These are phyloP conservation scores for Fusarium succisae DNA, from an alignment of 2,329 filamentous ascomycete genomes.

Conservation along the genomic window DNA sequence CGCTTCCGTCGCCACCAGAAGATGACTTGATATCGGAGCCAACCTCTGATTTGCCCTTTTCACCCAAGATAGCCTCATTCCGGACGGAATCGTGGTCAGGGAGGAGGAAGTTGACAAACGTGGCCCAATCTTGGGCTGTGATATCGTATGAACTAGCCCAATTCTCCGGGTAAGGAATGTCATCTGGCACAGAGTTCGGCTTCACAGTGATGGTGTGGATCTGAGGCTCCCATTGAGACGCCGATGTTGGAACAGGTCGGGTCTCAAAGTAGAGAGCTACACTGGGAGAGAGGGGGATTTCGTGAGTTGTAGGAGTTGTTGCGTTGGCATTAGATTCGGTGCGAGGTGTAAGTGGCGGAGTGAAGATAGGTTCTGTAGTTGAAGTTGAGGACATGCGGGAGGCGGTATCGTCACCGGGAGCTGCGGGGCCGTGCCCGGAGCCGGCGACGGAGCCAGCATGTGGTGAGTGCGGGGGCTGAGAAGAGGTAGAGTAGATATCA, in stretches of 20 bases:
- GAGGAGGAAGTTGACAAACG: constrained; percentile 66
- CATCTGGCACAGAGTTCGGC: constrained; percentile 50
- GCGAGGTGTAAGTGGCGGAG: constrained; percentile 60
- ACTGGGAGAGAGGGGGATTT: constrained; percentile 34
- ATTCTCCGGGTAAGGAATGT: constrained; percentile 55
- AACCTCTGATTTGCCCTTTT: constrained; percentile 58
- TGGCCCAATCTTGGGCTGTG: constrained; percentile 64
- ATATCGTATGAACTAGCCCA: constrained; percentile 56
- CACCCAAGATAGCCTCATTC: constrained; percentile 59
- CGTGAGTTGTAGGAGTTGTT: constrained; percentile 14
- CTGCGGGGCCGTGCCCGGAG: constrained; percentile 38
- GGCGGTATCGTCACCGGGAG: constrained; percentile 50
- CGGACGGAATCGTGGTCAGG: constrained; percentile 56
- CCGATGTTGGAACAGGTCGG: constrained; percentile 48
- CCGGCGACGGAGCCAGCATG: constrained; percentile 35
- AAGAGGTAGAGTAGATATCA: constrained; percentile 61
- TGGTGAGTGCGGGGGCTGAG: constrained; percentile 37
- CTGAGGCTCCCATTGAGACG: constrained; percentile 39
- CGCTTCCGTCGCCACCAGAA: constrained; percentile 4
- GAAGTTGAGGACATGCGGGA: constrained; percentile 52
- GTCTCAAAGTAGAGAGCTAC: constrained; percentile 56
- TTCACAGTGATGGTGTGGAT: constrained; percentile 50
- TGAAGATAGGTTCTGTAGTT: constrained; percentile 59
- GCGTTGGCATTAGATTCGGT: constrained; percentile 37
- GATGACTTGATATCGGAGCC: constrained; percentile 41